These are phyloP conservation scores for Echinochloa phyllopogon DNA, from an alignment of 176 grass and related monocot genomes.

Conservation along the genomic window DNA sequence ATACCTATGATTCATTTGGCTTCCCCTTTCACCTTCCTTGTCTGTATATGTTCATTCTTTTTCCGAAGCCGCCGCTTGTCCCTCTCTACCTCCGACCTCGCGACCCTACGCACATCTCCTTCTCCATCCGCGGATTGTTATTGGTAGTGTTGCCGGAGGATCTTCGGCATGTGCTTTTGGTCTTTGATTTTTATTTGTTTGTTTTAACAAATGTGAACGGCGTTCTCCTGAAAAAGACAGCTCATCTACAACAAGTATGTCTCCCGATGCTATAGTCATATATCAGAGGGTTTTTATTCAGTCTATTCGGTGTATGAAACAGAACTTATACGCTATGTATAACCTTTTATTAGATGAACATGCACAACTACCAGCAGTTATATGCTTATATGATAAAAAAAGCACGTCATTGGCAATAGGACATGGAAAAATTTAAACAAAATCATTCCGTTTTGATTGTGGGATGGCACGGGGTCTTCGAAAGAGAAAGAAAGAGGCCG, in stretches of 20 bases:
- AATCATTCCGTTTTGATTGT: neutral
- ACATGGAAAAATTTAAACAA: neutral
- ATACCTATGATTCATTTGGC: too few relatives aligned
- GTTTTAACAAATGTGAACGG: slow-evolving; percentile 58
- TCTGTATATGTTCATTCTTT: too few relatives aligned
- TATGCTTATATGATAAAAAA: neutral
- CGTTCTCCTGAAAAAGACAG: slow-evolving; percentile 50
- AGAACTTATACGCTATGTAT: neutral
- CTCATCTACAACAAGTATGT: slow-evolving; percentile 65
- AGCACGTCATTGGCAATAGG: neutral
- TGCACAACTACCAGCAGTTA: slow-evolving; percentile 1
- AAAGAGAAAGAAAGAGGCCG: too few relatives aligned
- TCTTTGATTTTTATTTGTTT: slow-evolving; percentile 56
- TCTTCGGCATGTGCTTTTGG: slow-evolving; percentile 62
- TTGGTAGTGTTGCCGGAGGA: slow-evolving; percentile 60
- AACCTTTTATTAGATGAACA: slow-evolving; percentile 22
- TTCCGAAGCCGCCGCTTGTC: too few relatives aligned
- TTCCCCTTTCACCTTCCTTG: too few relatives aligned
- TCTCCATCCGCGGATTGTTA: too few relatives aligned
- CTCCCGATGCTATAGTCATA: slow-evolving; percentile 24
- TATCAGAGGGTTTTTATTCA: slow-evolving; percentile 13
- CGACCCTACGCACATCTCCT: too few relatives aligned
- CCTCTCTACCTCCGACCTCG: too few relatives aligned
- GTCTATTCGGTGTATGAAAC: slow-evolving; percentile 28
- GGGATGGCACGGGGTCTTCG: too few relatives aligned